Conservation (phyloP, 441 rosid genomes). For the Pelargonium cotyledonis region DNA sequence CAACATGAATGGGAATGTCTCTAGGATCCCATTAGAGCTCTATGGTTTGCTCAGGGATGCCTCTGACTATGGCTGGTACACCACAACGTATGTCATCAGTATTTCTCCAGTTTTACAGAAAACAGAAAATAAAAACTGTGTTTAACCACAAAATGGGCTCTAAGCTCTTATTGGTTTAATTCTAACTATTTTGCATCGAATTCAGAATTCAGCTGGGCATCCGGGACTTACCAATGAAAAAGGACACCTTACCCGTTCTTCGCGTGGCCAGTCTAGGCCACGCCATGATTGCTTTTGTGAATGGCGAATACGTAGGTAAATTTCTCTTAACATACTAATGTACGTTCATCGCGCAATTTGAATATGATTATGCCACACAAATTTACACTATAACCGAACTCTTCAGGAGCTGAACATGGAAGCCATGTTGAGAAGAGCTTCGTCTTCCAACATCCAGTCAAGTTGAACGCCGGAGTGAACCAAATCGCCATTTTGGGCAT, state of each 20-base stretch:
- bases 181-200: neutral
- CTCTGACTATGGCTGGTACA: conserved; percentile 72
- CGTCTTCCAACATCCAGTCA: conserved; percentile 36
- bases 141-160: too few relatives aligned
- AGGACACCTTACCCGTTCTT: conserved; percentile 37
- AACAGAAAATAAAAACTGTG: too few relatives aligned
- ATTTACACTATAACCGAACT: too few relatives aligned
- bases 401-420: conserved; percentile 53
- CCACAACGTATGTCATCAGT: conserved; percentile 58
- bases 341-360: too few relatives aligned
- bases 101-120: neutral
- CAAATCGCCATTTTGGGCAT: conserved; percentile 31
- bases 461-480: conserved; percentile 42
- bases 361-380: too few relatives aligned
- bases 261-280: conserved; percentile 83
- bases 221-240: conserved; percentile 43
- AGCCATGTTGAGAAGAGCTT: conserved; percentile 68
- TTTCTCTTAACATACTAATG: too few relatives aligned
- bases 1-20: conserved; percentile 14
- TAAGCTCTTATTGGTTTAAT: too few relatives aligned
- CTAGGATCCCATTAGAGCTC: conserved; percentile 32
- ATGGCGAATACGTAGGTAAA: conserved; percentile 70
- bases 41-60: conserved; percentile 48
- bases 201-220: conserved; percentile 44
- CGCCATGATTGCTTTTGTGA: conserved; percentile 55